Conservation (phyloP, 1,139 yeast species). For the Candida smagusa region DNA sequence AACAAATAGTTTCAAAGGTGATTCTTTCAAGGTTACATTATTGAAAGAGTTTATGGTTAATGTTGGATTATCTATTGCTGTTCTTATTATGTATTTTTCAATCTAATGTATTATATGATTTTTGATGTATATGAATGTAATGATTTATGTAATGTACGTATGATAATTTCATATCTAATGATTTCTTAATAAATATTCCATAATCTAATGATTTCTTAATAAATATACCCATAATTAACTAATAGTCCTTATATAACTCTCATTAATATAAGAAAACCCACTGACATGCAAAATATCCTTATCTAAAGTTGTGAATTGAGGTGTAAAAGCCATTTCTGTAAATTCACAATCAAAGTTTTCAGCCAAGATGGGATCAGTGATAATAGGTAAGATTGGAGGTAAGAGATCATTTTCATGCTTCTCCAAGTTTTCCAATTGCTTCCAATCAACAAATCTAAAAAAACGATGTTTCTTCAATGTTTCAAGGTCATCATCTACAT, state of each 20-base stretch:
- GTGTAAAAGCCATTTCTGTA: constrained; percentile 66
- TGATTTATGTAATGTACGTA: too few relatives aligned
- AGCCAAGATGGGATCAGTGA: constrained; percentile 83
- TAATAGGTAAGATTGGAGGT: constrained; percentile 86
- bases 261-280: constrained; percentile 45
- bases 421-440: constrained; percentile 46
- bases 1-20: constrained; percentile 17
- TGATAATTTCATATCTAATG: too few relatives aligned
- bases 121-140: too few relatives aligned
- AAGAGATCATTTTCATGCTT: constrained; percentile 15
- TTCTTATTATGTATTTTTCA: constrained; percentile 1
- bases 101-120: too few relatives aligned
- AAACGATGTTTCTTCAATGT: constrained; percentile 68
- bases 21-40: constrained; percentile 2
- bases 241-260: constrained; percentile 25
- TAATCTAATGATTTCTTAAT: not conserved
- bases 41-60: constrained; percentile 4
- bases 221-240: not conserved
- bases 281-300: constrained; percentile 39
- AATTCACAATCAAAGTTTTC: constrained; percentile 90
- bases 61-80: not conserved
- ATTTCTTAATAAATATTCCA: constrained; percentile 1
- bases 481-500: constrained; percentile 55
- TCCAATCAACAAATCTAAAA: constrained; percentile 79
- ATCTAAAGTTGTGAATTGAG: constrained; percentile 21